Percentiles rank a stretch among this genome's conserved stretches.
These are phyloP conservation scores for Corylus americana DNA, from an alignment of 306 rosid species.

Conservation along the genomic window DNA sequence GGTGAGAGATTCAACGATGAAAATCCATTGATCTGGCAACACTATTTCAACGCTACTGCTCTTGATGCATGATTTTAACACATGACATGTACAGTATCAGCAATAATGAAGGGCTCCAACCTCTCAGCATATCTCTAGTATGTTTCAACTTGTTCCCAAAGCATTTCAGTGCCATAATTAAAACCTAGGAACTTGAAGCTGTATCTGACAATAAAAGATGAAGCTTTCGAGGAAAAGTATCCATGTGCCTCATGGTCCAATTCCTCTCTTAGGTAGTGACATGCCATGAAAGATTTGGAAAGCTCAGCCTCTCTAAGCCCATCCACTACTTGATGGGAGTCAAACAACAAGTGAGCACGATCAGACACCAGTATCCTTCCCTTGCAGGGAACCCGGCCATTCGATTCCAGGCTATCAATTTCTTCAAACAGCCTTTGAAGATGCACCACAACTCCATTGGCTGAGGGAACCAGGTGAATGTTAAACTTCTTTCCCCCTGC, in stretches of 20 bases:
- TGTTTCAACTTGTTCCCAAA: conserved; percentile 75
- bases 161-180: conserved; percentile 68
- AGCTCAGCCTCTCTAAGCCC: conserved; percentile 92
- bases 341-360: conserved; percentile 89
- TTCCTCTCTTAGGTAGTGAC: conserved; percentile 97
- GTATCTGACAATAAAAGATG: conserved; percentile 76
- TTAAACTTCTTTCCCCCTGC: conserved; percentile 94
- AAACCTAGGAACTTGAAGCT: conserved; percentile 75
- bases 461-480: conserved; percentile 95
- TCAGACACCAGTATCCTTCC: conserved; percentile 94
- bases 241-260: conserved; percentile 95
- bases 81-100: conserved; percentile 77
- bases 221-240: conserved; percentile 81
- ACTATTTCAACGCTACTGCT: conserved; percentile 66
- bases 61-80: too few species aligned
- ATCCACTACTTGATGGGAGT: conserved; percentile 89
- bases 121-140: conserved; percentile 93
- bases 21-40: conserved; percentile 88
- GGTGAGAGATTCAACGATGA: conserved; percentile 83
- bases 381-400: conserved; percentile 70
- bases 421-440: conserved; percentile 81
- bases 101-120: conserved; percentile 76
- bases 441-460: conserved; percentile 95
- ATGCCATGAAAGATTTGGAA: conserved; percentile 71
- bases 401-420: conserved; percentile 75